Base-by-base conservation (phyloP, 495 filamentous ascomycete genomes). In the Hypoxylon lenormandii region DNA sequence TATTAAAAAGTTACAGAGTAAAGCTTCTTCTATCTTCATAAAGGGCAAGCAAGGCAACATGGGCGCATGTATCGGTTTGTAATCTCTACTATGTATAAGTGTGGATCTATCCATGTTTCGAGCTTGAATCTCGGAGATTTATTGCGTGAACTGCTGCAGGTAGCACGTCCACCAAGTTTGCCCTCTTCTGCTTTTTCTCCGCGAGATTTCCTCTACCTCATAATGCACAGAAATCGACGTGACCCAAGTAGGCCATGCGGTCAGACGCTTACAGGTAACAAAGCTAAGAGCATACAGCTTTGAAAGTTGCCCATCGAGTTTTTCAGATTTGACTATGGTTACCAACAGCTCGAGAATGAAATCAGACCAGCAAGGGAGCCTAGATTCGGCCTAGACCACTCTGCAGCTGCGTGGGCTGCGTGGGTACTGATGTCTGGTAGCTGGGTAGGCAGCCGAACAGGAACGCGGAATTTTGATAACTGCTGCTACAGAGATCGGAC, bases 71-170 rank as follows among this genome's bases (percentile, higher is more conserved):
- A 33, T n/a, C 10, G 12, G 1, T 15, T 13, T 12, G 12, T 48
- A 19, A 48, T 49, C 28, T 43, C n/a, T 51, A 51, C 46, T n/a
- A n/a, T n/a, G n/a, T n/a, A n/a, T n/a, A 42, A 56, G 28, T 43
- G 60, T 56, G 19, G 19, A 47, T 49, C n/a, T 64, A 52, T 45
- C 37, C 33, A 54, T 64, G 60, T 70, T 65, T 70, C 60, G 47
- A 64, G 33, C 23, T 52, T 7, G 28, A 52, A 60, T 60, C 54
- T 70, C 66, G 66, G 66, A 70, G 66, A 70, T 70, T 70, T 70
- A 70, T 60, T 40, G 36, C 51, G 55, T 42, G 55, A 70, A 70
- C 49, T 70, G 66, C 60, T 30, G 40, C 43, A 13, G 18, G 53
- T 56, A 40, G 23, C 45, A 67, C 59, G 16, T 62, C 48, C 38